A percentile compares a stretch with the other conserved stretches of the same genome.
phyloP scores from a whole-genome alignment of 768 basidiomycete genomes.

The Boletus patriciae region DNA sequence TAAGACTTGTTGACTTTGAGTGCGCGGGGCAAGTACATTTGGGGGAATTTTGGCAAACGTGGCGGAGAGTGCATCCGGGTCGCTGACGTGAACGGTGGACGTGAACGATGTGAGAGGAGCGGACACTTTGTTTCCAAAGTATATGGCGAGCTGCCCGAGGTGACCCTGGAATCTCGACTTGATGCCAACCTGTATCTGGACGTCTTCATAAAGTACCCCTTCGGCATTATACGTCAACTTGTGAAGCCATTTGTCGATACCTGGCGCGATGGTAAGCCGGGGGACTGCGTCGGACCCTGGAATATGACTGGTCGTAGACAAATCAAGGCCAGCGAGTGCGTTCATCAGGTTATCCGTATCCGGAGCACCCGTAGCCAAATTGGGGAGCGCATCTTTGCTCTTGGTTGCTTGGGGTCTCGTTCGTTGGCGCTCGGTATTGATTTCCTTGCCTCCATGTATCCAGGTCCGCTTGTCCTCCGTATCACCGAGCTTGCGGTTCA shows the following conservation, averaged over 20 bases:
- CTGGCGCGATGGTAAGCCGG: constrained; percentile 63
- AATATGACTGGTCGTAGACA: constrained; percentile 38
- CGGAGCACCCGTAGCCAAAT: constrained; percentile 32
- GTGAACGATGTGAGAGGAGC: constrained; percentile 91
- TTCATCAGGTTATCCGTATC: constrained; percentile 59
- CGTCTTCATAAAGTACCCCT: constrained; percentile 93
- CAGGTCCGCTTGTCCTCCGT: constrained; percentile 96
- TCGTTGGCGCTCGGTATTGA: constrained; percentile 74
- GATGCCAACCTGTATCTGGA: constrained; percentile 92
- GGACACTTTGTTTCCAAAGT: constrained; percentile 93
- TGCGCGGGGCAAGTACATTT: constrained; percentile 72
- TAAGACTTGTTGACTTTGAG: constrained; percentile 89
- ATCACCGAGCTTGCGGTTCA: constrained; percentile 88
- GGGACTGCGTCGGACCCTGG: constrained; percentile 34
- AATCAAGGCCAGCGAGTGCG: constrained; percentile 82
- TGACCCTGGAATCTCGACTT: constrained; percentile 97
- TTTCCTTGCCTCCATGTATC: constrained; percentile 93
- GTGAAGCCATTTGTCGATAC: constrained; percentile 87
- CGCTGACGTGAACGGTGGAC: constrained; percentile 69
- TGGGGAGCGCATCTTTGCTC: constrained; percentile 33
- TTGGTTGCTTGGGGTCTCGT: constrained; percentile 52
- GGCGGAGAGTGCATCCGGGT: constrained; percentile 74
- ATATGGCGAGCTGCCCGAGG: constrained; percentile 89
- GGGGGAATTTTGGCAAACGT: constrained; percentile 92
- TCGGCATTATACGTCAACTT: constrained; percentile 77